A percentile compares a stretch with the other conserved stretches of the same genome.
These are phyloP conservation scores for Nothomitra cinnamomea DNA, from an alignment of 2,329 filamentous ascomycete genomes.

Conservation along the genomic window DNA sequence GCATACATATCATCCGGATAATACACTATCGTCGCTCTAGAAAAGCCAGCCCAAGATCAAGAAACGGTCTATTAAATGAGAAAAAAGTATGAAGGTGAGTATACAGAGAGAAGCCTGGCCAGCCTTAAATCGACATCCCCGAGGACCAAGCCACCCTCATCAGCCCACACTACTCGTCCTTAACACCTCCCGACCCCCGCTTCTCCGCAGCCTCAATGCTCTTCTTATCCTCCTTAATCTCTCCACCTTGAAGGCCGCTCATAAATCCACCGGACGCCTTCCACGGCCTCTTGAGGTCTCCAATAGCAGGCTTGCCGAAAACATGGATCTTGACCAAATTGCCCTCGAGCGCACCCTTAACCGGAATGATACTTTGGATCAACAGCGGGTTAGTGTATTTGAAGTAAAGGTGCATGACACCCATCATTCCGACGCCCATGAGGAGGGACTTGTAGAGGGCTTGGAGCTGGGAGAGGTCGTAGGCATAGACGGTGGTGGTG, in stretches of 20 bases:
- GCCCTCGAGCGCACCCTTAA: constrained; percentile 89
- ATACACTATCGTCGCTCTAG: too few species aligned
- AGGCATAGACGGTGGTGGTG: constrained; percentile 90
- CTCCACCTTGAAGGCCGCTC: constrained; percentile 51
- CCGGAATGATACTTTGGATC: constrained; percentile 95
- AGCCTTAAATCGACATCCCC: too few species aligned
- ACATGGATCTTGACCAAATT: constrained; percentile 95
- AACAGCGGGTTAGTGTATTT: constrained; percentile 98
- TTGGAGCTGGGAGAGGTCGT: constrained; percentile 77
- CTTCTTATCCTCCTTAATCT: constrained; percentile 84
- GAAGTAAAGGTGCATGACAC: constrained; percentile 96
- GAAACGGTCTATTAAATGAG: too few species aligned
- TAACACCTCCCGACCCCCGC: constrained; percentile 50
- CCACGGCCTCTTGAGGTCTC: constrained; percentile 91
- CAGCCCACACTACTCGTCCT: constrained; percentile 43
- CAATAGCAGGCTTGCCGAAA: constrained; percentile 68
- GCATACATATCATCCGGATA: too few species aligned
- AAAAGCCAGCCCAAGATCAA: too few species aligned
- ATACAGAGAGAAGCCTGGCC: too few species aligned
- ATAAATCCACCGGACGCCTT: constrained; percentile 74
- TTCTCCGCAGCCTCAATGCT: constrained; percentile 66
- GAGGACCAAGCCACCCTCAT: neutral
- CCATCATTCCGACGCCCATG: constrained; percentile 97
- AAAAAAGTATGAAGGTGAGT: too few species aligned
- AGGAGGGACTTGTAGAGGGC: constrained; percentile 74